Base-by-base conservation (phyloP, 768 basidiomycete species). In the Suillus americanus region DNA sequence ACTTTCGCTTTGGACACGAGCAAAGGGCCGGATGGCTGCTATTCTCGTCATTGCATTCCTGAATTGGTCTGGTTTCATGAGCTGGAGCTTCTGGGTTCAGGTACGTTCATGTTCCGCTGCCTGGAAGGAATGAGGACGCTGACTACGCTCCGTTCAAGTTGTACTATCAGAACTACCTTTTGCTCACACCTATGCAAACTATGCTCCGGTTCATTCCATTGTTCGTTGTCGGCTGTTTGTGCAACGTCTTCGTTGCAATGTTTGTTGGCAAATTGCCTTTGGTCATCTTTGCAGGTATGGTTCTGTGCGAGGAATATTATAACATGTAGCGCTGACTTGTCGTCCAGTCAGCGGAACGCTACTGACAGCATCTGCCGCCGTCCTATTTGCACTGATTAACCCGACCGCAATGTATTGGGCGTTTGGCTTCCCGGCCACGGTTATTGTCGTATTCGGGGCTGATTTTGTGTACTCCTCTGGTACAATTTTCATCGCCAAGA, bases 161-260 rank as follows among this genome's bases (percentile, higher is more conserved):
- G 7, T 92, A 87, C 71, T 93, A 91, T 71, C 90, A 94, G 71
- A 80, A 85, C 50, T 94, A 87, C 71, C 66, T 80, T n/a, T 70
- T 76, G 0, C 80, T 87, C 9, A 80, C 75, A 0, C 87, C 90
- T 0, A 75, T 93, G 20, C 77, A 79, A 18, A 85, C 89, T 0
- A 89, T 91, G 73, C 66, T 90, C n/a, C 84, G 90, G 5, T 75
- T 93, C 60, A 63, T 92, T 2, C 92, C 92, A 0, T 89, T 90
- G 88, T 83, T 85, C 43, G 70, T 92, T 23, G 83, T 82, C 23
- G 92, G 92, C 53, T 54, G 86, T 9, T 48, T 84, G 5, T 89
- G 88, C 69, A 92, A 92, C 69, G 65, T 88, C 37, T 71, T 90
- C 59, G 85, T 93, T n/a, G 89, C 87, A 0, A 61, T 88, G 30